Conservation (phyloP, 495 filamentous ascomycete genomes). For the Acidiella bohemica region DNA sequence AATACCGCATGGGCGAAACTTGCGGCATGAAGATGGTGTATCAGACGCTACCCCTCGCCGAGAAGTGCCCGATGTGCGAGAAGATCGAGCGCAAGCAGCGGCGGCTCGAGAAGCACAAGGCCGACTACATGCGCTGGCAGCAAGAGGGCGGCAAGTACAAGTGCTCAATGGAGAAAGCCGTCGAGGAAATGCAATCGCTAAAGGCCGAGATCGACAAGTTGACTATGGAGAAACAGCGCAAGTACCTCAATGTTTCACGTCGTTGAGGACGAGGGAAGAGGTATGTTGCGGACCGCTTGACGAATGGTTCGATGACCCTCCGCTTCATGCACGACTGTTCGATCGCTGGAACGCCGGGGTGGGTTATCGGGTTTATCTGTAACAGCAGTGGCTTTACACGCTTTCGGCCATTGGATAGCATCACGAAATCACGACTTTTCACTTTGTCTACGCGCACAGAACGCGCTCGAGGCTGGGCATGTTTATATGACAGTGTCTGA, state of each 20-base stretch:
- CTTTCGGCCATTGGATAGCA: slow-evolving; percentile 4
- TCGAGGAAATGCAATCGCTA: slow-evolving; percentile 11
- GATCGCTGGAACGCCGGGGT: too few species aligned
- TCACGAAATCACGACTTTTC: slow-evolving; percentile 7
- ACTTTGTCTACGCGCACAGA: not conserved
- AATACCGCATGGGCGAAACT: slow-evolving; percentile 95
- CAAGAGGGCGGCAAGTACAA: slow-evolving; percentile 6
- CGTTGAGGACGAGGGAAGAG: not conserved
- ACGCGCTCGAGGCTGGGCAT: not conserved
- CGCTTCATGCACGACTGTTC: too few species aligned
- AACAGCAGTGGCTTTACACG: too few species aligned
- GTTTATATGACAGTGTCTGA: not conserved
- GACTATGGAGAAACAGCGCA: slow-evolving; percentile 7
- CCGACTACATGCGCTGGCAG: slow-evolving; percentile 14
- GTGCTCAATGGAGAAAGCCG: slow-evolving; percentile 15
- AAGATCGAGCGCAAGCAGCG: slow-evolving; percentile 80
- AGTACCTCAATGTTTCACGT: slow-evolving; percentile 5
- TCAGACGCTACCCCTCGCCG: slow-evolving; percentile 44
- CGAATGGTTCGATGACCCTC: not conserved
- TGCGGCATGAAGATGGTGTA: slow-evolving; percentile 90
- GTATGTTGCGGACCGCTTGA: not conserved
- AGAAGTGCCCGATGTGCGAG: slow-evolving; percentile 73
- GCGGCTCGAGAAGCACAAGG: slow-evolving; percentile 30
- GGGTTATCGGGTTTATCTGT: not conserved
- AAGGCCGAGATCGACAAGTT: slow-evolving; percentile 11